phyloP scores from a whole-genome alignment of 140 eudicot species.

The Oenanthe javanica region DNA sequence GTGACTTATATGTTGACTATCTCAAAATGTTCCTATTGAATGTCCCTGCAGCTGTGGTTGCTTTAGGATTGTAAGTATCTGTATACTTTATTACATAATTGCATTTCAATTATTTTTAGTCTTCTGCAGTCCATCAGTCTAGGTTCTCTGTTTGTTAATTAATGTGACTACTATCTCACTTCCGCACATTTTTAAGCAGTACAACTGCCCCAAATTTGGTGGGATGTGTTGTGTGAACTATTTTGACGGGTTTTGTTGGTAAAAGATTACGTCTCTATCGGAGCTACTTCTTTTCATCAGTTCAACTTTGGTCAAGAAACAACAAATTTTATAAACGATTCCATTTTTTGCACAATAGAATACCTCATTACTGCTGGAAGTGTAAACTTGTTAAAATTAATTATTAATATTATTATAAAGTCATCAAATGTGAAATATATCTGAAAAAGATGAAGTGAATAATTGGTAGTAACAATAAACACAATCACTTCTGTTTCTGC shows the following conservation, averaged over 20 bases:
- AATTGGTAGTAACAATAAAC: neutral
- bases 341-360: neutral
- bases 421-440: neutral
- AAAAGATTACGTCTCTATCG: neutral
- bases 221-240: neutral
- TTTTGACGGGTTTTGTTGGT: neutral
- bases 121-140: neutral
- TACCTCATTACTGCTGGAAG: neutral
- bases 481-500: neutral
- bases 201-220: neutral
- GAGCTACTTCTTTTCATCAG: neutral
- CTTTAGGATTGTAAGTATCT: slow-evolving; percentile 75
- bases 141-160: neutral
- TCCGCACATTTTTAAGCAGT: neutral
- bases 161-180: neutral
- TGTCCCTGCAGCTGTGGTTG: slow-evolving; percentile 93
- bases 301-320: neutral
- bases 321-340: neutral
- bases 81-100: neutral
- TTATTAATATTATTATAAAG: neutral
- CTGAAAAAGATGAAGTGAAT: neutral
- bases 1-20: slow-evolving; percentile 86
- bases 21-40: slow-evolving; percentile 91
- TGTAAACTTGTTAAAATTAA: neutral
- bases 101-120: neutral